Evolutionary conservation across 2,329 filamentous ascomycete species (phyloP).

Genomic region (Ascochyta viciae-villosae): DNA sequence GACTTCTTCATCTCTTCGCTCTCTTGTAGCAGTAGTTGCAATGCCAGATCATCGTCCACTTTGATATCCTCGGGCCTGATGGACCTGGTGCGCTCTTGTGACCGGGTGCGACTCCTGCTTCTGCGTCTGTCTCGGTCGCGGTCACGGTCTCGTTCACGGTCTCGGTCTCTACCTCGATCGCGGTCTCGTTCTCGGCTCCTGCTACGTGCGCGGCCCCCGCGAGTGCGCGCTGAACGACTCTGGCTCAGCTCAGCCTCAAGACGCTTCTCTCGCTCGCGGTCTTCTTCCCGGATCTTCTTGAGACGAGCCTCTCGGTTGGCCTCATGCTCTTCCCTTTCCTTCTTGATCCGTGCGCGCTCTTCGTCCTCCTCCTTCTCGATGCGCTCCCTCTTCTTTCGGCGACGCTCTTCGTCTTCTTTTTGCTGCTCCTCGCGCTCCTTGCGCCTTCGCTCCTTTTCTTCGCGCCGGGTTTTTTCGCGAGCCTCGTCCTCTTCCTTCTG

Average conservation of each 20-base stretch:
- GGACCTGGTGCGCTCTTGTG: slow-evolving; percentile 32
- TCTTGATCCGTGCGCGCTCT: slow-evolving; percentile 56
- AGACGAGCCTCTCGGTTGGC: slow-evolving; percentile 54
- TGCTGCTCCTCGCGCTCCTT: slow-evolving; percentile 42
- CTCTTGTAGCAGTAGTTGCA: slow-evolving; percentile 46
- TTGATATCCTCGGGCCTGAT: slow-evolving; percentile 46
- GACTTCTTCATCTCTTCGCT: slow-evolving; percentile 49
- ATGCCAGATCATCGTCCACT: slow-evolving; percentile 47
- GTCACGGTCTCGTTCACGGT: slow-evolving; percentile 39
- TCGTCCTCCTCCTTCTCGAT: slow-evolving; percentile 56
- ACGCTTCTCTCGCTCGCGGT: slow-evolving; percentile 44
- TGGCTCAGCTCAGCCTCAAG: slow-evolving; percentile 60
- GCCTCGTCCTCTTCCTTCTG: slow-evolving; percentile 56
- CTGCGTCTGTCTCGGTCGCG: slow-evolving; percentile 33
- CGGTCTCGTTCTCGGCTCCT: slow-evolving; percentile 37
- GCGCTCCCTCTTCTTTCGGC: slow-evolving; percentile 39
- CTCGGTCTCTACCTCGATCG: slow-evolving; percentile 31
- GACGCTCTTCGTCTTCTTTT: slow-evolving; percentile 41
- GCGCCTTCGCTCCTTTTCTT: slow-evolving; percentile 53
- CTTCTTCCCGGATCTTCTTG: slow-evolving; percentile 46
- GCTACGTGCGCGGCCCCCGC: slow-evolving; percentile 38
- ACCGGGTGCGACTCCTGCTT: slow-evolving; percentile 29
- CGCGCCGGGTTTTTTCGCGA: slow-evolving; percentile 55
- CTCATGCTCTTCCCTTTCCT: slow-evolving; percentile 52
- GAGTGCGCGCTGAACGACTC: slow-evolving; percentile 52